Evolutionary conservation across 148 eudicot species (phyloP).

Genomic region (Cornus kousa): DNA sequence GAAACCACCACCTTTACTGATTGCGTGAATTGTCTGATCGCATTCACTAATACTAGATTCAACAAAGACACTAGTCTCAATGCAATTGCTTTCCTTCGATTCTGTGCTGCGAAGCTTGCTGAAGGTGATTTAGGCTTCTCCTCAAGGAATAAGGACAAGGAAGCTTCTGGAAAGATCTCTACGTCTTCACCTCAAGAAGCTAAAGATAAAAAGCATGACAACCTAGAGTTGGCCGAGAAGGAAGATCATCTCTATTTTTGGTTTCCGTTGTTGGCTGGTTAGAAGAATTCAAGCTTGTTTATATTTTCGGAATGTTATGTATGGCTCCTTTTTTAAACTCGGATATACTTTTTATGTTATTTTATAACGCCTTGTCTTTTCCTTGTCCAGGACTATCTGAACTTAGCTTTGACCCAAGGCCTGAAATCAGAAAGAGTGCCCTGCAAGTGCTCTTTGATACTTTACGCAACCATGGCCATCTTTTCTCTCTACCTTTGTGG

Average conservation of each 20-base stretch:
- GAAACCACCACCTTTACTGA: slow-evolving; percentile 98
- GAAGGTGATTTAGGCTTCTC: slow-evolving; percentile 83
- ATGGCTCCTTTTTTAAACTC: not conserved
- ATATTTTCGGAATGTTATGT: not conserved
- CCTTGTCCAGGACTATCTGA: slow-evolving; percentile 77
- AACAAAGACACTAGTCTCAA: slow-evolving; percentile 91
- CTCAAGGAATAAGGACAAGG: slow-evolving; percentile 47
- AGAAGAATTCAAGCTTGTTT: slow-evolving; percentile 16
- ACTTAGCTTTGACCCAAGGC: slow-evolving; percentile 97
- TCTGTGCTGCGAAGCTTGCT: slow-evolving; percentile 97
- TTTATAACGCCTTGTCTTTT: not conserved
- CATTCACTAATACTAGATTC: slow-evolving; percentile 93
- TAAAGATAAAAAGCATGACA: slow-evolving; percentile 60
- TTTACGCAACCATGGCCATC: slow-evolving; percentile 86
- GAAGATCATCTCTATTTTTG: slow-evolving; percentile 92
- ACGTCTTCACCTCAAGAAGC: slow-evolving; percentile 45
- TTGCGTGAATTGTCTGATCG: slow-evolving; percentile 94
- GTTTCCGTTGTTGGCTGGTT: slow-evolving; percentile 99
- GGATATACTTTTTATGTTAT: not conserved
- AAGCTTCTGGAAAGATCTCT: slow-evolving; percentile 53
- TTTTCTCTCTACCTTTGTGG: slow-evolving; percentile 90
- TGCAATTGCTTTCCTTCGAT: slow-evolving; percentile 94
- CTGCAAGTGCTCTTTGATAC: slow-evolving; percentile 90
- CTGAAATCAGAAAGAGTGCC: slow-evolving; percentile 91
- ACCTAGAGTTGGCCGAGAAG: slow-evolving; percentile 60